These are phyloP conservation scores for Penicillium parvum DNA, from an alignment of 495 filamentous ascomycete genomes.

Conservation along the genomic window DNA sequence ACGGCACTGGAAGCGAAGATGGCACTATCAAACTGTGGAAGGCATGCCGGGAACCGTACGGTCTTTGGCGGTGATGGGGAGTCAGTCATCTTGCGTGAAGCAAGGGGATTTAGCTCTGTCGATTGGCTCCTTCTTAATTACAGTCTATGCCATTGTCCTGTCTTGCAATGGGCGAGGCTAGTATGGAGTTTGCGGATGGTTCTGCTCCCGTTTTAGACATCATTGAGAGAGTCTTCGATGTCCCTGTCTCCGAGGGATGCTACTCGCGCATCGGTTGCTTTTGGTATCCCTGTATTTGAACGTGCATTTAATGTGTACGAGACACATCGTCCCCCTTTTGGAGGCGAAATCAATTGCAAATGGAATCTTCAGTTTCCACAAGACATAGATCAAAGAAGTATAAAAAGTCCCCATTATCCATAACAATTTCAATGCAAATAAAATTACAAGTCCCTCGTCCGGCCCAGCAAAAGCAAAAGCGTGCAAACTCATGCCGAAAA, in stretches of 20 bases:
- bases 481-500: neutral
- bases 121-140: too few species aligned
- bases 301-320: neutral
- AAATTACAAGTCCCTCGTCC: conserved; percentile 15
- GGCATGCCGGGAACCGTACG: conserved; percentile 62
- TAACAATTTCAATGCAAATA: conserved; percentile 18
- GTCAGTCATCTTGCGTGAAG: neutral
- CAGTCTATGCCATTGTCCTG: neutral
- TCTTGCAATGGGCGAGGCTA: too few species aligned
- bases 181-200: too few species aligned
- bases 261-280: too few species aligned
- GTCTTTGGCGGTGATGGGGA: conserved; percentile 54
- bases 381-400: neutral
- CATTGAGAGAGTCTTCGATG: too few species aligned
- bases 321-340: neutral
- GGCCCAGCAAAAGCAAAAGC: neutral
- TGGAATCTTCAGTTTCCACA: neutral
- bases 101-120: neutral
- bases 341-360: neutral
- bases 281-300: too few species aligned
- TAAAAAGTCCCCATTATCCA: conserved; percentile 1
- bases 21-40: conserved; percentile 96
- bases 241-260: too few species aligned
- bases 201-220: too few species aligned
- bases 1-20: conserved; percentile 94